These are phyloP conservation scores for Phytophthora ohioensis DNA, from an alignment of 352 stramenopile genomes.

Conservation along the genomic window DNA sequence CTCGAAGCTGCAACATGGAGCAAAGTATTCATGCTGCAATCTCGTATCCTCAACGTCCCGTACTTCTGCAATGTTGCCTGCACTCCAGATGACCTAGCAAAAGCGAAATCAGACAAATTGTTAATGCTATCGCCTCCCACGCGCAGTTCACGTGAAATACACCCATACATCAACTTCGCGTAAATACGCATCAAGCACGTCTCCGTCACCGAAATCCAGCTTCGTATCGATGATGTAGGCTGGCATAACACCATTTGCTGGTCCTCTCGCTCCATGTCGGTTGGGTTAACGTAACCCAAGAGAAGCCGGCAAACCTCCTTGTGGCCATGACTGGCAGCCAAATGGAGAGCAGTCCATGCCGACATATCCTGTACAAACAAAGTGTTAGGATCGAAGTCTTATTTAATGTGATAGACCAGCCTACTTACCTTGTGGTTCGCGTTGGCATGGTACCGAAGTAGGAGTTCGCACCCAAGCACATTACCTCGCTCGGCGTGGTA, in stretches of 20 bases:
- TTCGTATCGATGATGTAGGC: slow-evolving; percentile 42
- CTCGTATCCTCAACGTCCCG: slow-evolving; percentile 56
- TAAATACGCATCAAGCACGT: slow-evolving; percentile 59
- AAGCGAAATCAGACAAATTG: not conserved
- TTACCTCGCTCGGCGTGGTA: slow-evolving; percentile 59
- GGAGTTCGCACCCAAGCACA: slow-evolving; percentile 46
- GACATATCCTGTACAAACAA: slow-evolving; percentile 39
- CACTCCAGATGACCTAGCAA: slow-evolving; percentile 43
- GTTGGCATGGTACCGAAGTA: slow-evolving; percentile 51
- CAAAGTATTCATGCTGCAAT: slow-evolving; percentile 67
- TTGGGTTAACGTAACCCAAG: slow-evolving; percentile 28
- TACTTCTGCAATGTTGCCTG: slow-evolving; percentile 50
- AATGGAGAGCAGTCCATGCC: slow-evolving; percentile 53
- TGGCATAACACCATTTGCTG: slow-evolving; percentile 49
- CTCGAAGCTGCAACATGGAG: slow-evolving; percentile 58
- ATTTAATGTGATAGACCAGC: not conserved
- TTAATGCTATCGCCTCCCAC: not conserved
- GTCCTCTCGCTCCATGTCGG: slow-evolving; percentile 37
- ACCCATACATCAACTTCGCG: slow-evolving; percentile 49
- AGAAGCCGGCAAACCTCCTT: slow-evolving; percentile 55
- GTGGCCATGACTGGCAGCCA: slow-evolving; percentile 53
- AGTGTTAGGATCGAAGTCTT: no score
- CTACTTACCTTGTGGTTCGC: slow-evolving; percentile 46
- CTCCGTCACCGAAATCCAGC: slow-evolving; percentile 53
- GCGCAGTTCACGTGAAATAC: not conserved